A percentile compares a stretch with the other conserved stretches of the same genome.
Conservation (phyloP, 805 yeast genomes). For the Metschnikowia amazonensis region DNA sequence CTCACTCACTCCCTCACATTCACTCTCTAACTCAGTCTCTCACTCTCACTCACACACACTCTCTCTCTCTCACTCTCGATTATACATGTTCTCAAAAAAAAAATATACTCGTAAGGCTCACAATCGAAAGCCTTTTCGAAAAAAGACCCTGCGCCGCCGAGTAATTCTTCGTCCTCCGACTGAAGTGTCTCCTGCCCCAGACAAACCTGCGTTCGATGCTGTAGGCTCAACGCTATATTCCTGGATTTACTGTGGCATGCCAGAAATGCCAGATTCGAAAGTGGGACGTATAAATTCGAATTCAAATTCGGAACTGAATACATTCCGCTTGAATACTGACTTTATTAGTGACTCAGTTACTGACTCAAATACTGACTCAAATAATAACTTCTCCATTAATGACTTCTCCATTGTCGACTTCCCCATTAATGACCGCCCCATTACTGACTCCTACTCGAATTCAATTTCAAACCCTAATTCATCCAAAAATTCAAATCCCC, state of each 20-base stretch:
- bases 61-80: not conserved
- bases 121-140: slow-evolving; percentile 9
- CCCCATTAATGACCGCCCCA: too few relatives aligned
- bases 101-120: slow-evolving; percentile 10
- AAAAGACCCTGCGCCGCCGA: slow-evolving; percentile 5
- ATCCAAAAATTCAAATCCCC: not conserved
- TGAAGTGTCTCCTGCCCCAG: slow-evolving; percentile 5
- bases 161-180: slow-evolving; percentile 5
- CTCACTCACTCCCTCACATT: too few relatives aligned
- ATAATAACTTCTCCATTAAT: too few relatives aligned
- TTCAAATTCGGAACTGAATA: too few relatives aligned
- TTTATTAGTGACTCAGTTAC: too few relatives aligned
- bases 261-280: not conserved
- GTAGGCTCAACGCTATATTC: slow-evolving; percentile 15
- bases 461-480: too few relatives aligned
- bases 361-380: too few relatives aligned
- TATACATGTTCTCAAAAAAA: slow-evolving; percentile 15
- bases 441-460: too few relatives aligned
- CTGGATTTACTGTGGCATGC: slow-evolving; percentile 14
- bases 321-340: too few relatives aligned
- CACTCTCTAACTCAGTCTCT: not conserved
- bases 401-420: too few relatives aligned
- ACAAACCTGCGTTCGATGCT: slow-evolving; percentile 16
- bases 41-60: too few relatives aligned
- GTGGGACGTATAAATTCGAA: too few relatives aligned